phyloP scores from a whole-genome alignment of 2,329 filamentous ascomycete genomes.

The Paecilomyces sp. region DNA sequence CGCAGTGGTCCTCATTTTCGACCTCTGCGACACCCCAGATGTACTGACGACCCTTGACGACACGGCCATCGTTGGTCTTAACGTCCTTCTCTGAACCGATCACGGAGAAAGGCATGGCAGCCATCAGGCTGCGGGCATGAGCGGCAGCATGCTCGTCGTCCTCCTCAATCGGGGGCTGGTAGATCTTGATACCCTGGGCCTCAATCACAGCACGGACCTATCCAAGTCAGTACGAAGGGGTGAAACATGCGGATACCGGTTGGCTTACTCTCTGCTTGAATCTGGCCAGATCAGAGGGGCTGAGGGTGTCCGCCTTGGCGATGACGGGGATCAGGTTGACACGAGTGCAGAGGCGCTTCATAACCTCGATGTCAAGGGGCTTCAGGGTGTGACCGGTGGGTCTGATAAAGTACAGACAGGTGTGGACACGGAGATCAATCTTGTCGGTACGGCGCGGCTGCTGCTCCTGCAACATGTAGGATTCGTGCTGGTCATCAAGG shows the following conservation, averaged over 20 bases:
- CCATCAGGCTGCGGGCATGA: slow-evolving; percentile 90
- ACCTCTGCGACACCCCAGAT: slow-evolving; percentile 99
- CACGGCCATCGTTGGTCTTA: slow-evolving; percentile 89
- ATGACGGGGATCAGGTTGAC: slow-evolving; percentile 98
- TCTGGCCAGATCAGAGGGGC: slow-evolving; percentile 78
- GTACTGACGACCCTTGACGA: slow-evolving; percentile 98
- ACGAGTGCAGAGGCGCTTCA: slow-evolving; percentile 97
- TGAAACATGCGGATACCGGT: not conserved
- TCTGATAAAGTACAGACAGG: slow-evolving; percentile 98
- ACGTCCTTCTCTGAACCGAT: slow-evolving; percentile 99
- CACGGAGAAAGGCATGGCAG: slow-evolving; percentile 96
- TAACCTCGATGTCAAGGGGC: slow-evolving; percentile 98
- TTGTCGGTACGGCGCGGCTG: slow-evolving; percentile 97
- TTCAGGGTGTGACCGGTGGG: slow-evolving; percentile 97
- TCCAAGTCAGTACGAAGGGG: slow-evolving; percentile 20
- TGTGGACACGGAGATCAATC: slow-evolving; percentile 97
- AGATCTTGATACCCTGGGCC: slow-evolving; percentile 99
- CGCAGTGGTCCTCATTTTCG: slow-evolving; percentile 99
- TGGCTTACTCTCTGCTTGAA: slow-evolving; percentile 85
- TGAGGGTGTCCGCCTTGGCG: slow-evolving; percentile 96
- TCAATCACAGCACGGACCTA: slow-evolving; percentile 94
- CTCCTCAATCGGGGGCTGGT: slow-evolving; percentile 94
- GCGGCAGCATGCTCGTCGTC: slow-evolving; percentile 94
- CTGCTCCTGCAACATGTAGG: slow-evolving; percentile 99
- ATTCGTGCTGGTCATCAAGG: slow-evolving; percentile 99